Percentiles rank a stretch among this genome's conserved stretches.
These are phyloP conservation scores for Chalciporus pseudorubinellus DNA, from an alignment of 768 basidiomycete genomes.

Conservation along the genomic window DNA sequence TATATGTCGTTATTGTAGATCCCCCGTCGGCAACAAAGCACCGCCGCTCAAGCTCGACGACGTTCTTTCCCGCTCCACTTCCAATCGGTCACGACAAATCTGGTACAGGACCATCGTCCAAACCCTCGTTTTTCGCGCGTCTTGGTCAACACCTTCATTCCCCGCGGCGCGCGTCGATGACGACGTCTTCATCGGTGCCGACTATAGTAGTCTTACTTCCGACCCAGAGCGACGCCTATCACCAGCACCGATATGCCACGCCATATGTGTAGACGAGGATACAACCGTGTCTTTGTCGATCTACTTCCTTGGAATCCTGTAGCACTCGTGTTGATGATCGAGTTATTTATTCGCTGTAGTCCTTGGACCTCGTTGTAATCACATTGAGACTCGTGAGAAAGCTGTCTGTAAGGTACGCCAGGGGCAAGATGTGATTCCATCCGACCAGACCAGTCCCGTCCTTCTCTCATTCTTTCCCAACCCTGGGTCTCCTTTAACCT, in stretches of 20 bases:
- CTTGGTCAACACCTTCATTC: not conserved
- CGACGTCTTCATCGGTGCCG: not conserved
- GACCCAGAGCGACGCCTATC: not conserved
- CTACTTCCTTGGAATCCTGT: not conserved
- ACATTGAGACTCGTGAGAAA: not conserved
- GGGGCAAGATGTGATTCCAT: too few relatives aligned
- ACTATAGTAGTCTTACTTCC: not conserved
- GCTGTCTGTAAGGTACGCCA: too few relatives aligned
- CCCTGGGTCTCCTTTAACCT: not conserved
- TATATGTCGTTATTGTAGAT: conserved; percentile 2
- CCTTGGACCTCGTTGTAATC: not conserved
- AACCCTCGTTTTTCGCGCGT: not conserved
- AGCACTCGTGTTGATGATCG: not conserved
- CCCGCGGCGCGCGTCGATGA: not conserved
- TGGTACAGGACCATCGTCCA: not conserved
- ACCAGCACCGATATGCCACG: not conserved
- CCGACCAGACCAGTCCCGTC: not conserved
- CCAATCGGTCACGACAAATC: not conserved
- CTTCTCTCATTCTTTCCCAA: not conserved
- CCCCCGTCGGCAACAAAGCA: not conserved
- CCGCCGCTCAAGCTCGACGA: not conserved
- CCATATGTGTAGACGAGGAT: not conserved
- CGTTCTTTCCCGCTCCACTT: not conserved
- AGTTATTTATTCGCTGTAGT: too few relatives aligned
- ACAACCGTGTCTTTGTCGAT: not conserved